Conservation (phyloP, 768 basidiomycete species). For the Lactarius psammicola region DNA sequence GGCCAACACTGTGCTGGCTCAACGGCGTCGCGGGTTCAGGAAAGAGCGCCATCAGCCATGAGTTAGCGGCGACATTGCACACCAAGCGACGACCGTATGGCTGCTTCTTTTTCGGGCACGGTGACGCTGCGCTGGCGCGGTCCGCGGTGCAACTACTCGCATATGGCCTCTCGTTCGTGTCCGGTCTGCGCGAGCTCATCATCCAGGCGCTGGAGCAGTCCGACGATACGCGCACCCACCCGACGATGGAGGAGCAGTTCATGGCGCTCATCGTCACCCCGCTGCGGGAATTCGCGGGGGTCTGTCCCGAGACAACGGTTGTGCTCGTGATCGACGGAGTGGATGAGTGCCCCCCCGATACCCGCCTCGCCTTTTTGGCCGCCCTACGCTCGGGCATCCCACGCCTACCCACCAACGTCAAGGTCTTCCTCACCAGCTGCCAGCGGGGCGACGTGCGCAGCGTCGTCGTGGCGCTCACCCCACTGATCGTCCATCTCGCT, state of each 20-base stretch:
- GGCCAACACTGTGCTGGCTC: conserved; percentile 23
- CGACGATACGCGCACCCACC: conserved; percentile 5
- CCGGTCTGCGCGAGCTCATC: conserved; percentile 17
- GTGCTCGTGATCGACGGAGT: conserved; percentile 28
- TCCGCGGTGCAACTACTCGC: conserved; percentile 27
- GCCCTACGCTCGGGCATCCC: conserved; percentile 2
- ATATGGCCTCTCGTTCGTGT: conserved; percentile 24
- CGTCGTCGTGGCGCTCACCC: not conserved
- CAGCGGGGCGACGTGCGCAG: conserved; percentile 20
- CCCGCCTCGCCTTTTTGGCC: conserved; percentile 15
- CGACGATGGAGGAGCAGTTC: conserved; percentile 28
- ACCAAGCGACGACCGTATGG: conserved; percentile 21
- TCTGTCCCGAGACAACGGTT: conserved; percentile 13
- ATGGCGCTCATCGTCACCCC: conserved; percentile 20
- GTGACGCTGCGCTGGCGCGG: conserved; percentile 13
- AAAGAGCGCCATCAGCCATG: conserved; percentile 28
- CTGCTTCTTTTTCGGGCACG: conserved; percentile 29
- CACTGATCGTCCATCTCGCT: conserved; percentile 7
- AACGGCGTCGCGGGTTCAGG: conserved; percentile 29
- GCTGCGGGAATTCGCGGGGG: conserved; percentile 14
- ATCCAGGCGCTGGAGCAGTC: conserved; percentile 17
- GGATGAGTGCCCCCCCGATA: conserved; percentile 26
- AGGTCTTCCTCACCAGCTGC: conserved; percentile 26
- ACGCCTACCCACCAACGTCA: conserved; percentile 24
- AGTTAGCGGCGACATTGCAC: conserved; percentile 24